Percentiles rank a stretch among this genome's conserved stretches.
phyloP scores from a whole-genome alignment of 805 yeast genomes.

The Pichia cabralensis region DNA sequence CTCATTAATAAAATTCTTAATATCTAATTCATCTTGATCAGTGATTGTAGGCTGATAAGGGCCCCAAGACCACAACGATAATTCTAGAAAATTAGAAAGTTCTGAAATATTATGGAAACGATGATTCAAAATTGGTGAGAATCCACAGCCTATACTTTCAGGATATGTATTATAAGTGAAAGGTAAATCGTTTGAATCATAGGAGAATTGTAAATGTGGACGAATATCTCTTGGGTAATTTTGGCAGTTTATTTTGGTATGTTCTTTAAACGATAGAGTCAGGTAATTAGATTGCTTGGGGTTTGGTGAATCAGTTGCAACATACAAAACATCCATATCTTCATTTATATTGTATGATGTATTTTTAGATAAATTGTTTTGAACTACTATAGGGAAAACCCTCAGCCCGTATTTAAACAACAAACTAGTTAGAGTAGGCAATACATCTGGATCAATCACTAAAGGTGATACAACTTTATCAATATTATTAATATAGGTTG shows the following conservation, averaged over 20 bases:
- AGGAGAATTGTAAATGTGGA: too few relatives aligned
- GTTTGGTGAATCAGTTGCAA: neutral
- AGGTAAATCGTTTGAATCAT: slow-evolving; percentile 28
- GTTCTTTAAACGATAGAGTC: too few relatives aligned
- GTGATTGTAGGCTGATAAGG: slow-evolving; percentile 37
- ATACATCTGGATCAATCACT: neutral
- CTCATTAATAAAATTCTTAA: too few relatives aligned
- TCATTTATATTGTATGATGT: slow-evolving; percentile 22
- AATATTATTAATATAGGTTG: neutral
- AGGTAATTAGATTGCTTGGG: too few relatives aligned
- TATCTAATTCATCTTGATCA: slow-evolving; percentile 2
- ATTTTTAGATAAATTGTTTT: slow-evolving; percentile 19
- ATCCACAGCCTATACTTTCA: slow-evolving; percentile 44
- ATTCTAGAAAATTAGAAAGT: slow-evolving; percentile 25
- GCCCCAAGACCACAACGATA: slow-evolving; percentile 70
- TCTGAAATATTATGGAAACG: slow-evolving; percentile 19
- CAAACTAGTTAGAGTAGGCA: slow-evolving; percentile 16
- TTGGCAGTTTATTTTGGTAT: too few relatives aligned
- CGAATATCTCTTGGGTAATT: too few relatives aligned
- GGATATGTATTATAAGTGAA: slow-evolving; percentile 32
- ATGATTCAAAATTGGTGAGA: slow-evolving; percentile 51
- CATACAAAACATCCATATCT: slow-evolving; percentile 5
- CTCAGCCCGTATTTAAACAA: slow-evolving; percentile 28
- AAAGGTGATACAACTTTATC: slow-evolving; percentile 5
- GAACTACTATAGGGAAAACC: slow-evolving; percentile 27